Percentiles rank a stretch among this genome's conserved stretches.
Conservation (phyloP, 129 eudicot genomes). For the Sambucus nigra region DNA sequence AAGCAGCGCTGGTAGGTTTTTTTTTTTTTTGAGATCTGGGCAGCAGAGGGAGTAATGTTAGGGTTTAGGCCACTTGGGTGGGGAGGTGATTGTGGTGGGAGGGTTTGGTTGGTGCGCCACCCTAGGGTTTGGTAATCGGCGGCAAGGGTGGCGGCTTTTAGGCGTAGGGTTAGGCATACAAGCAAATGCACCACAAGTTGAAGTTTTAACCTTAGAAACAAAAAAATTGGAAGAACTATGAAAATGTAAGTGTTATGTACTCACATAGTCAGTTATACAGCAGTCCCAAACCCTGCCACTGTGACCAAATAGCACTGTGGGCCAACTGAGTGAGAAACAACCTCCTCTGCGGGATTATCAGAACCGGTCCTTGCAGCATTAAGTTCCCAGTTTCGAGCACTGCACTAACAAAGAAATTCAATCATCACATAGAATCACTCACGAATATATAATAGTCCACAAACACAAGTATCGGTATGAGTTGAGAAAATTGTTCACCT, state of each 20-base stretch:
- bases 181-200: neutral
- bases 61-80: too few relatives aligned
- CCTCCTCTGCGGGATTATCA: constrained; percentile 19
- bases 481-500: constrained; percentile 37
- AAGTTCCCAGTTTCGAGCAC: constrained; percentile 86
- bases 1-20: too few relatives aligned
- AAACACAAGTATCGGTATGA: neutral
- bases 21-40: too few relatives aligned
- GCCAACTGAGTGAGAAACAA: constrained; percentile 35
- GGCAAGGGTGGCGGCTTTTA: too few relatives aligned
- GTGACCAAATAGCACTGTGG: constrained; percentile 88
- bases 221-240: neutral
- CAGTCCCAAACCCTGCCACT: constrained; percentile 99
- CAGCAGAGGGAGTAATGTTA: too few relatives aligned
- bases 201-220: neutral
- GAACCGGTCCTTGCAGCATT: constrained; percentile 22
- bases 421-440: neutral
- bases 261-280: constrained; percentile 73
- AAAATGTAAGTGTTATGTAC: constrained; percentile 14
- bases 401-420: constrained; percentile 33
- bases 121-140: too few relatives aligned
- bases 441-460: neutral
- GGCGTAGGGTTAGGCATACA: too few relatives aligned
- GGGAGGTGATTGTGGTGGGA: too few relatives aligned
- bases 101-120: too few relatives aligned